phyloP scores from a whole-genome alignment of 2,329 filamentous ascomycete genomes.

The Beauveria scarabaeidicola region DNA sequence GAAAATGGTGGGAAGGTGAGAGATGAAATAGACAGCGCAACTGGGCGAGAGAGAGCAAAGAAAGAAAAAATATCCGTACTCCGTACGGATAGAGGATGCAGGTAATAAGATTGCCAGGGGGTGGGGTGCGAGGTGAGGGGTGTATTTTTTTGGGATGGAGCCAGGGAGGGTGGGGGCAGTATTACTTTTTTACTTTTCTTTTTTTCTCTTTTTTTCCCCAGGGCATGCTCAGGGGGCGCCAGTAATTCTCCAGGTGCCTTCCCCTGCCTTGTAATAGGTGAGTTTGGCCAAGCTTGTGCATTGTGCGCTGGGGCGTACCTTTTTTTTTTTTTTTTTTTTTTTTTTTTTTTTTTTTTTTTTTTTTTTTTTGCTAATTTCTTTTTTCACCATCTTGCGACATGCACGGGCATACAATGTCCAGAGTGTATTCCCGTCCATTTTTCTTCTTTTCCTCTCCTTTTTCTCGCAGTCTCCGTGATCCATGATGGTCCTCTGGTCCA shows the following conservation, averaged over 20 bases:
- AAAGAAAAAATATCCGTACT: too few relatives aligned
- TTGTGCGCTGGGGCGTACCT: not conserved
- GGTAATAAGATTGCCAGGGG: conserved; percentile 3
- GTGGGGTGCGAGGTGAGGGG: not conserved
- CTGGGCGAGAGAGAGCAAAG: not conserved
- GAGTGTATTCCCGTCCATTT: too few relatives aligned
- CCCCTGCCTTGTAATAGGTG: too few relatives aligned
- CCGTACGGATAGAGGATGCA: not conserved
- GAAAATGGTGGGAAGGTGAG: not conserved
- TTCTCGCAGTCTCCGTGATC: not conserved
- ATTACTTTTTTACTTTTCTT: not conserved
- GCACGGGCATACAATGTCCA: too few relatives aligned
- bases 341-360: not conserved
- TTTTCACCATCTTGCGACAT: not conserved
- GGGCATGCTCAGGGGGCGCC: not conserved
- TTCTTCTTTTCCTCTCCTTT: too few relatives aligned
- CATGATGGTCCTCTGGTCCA: not conserved
- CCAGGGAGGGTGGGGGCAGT: not conserved
- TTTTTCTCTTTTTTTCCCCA: not conserved
- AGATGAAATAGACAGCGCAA: not conserved
- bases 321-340: not conserved
- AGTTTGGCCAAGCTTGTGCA: not conserved
- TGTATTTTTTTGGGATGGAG: not conserved
- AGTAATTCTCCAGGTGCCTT: too few relatives aligned
- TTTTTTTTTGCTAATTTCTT: not conserved